Conservation (phyloP, 208 protist genomes). For the Naegleria fowleri region DNA sequence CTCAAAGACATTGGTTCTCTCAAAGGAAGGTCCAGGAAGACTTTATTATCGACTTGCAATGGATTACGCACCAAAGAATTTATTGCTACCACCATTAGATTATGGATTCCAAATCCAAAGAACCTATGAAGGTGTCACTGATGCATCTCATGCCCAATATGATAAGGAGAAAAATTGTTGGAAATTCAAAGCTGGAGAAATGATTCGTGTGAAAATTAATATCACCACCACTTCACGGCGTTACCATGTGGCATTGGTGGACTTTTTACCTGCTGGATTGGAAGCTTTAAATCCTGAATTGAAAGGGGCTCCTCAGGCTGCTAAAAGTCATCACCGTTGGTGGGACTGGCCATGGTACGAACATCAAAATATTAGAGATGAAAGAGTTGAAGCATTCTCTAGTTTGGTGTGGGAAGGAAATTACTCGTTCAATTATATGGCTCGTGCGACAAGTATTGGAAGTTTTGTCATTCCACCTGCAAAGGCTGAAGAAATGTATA, state of each 20-base stretch:
- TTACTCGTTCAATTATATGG: neutral
- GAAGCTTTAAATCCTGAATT: conserved; percentile 21
- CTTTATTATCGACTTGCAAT: conserved; percentile 22
- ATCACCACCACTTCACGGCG: neutral
- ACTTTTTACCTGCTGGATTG: neutral
- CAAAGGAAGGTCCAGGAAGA: conserved; percentile 3
- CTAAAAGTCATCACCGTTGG: neutral
- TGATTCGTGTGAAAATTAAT: neutral
- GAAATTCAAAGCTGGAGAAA: conserved; percentile 11
- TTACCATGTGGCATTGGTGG: conserved; percentile 20
- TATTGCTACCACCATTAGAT: neutral
- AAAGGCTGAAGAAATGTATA: conserved; percentile 27
- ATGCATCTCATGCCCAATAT: neutral
- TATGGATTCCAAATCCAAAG: conserved; percentile 17
- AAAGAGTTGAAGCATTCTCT: conserved; percentile 27
- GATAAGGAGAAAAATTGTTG: neutral
- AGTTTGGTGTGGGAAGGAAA: neutral
- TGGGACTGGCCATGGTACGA: conserved; percentile 8
- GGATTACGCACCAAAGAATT: conserved; percentile 25
- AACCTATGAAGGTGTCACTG: conserved; percentile 10
- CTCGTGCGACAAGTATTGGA: neutral
- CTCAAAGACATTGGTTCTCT: neutral
- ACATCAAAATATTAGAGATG: conserved; percentile 31
- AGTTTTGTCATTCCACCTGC: conserved; percentile 14
- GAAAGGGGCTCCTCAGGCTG: too few species aligned